Percentiles rank a stretch among this genome's conserved stretches.
Evolutionary conservation across 257 asterid species (phyloP).

Genomic region (Nicotiana otophora): DNA sequence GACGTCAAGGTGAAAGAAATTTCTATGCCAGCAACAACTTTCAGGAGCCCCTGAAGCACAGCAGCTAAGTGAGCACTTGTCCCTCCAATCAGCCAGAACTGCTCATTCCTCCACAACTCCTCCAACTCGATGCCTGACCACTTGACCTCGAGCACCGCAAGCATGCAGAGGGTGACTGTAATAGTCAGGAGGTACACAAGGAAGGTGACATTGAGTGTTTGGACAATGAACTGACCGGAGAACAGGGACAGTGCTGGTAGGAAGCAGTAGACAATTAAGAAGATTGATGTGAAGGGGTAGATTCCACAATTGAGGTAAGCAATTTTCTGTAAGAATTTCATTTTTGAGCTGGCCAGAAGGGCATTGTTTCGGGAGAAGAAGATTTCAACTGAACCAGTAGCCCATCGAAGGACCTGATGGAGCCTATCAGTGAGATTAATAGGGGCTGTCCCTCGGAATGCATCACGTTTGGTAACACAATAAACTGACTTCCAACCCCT

Average conservation of each 20-base stretch:
- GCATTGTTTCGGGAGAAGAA: slow-evolving; percentile 72
- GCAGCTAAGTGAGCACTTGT: slow-evolving; percentile 76
- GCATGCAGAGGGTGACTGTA: slow-evolving; percentile 51
- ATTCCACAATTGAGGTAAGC: slow-evolving; percentile 69
- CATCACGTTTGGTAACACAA: slow-evolving; percentile 67
- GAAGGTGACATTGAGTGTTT: slow-evolving; percentile 57
- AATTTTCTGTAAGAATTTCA: slow-evolving; percentile 56
- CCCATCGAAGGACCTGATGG: slow-evolving; percentile 79
- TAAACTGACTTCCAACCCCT: slow-evolving; percentile 68
- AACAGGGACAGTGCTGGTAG: slow-evolving; percentile 65
- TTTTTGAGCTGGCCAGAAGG: slow-evolving; percentile 45
- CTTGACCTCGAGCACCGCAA: slow-evolving; percentile 64
- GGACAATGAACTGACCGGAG: slow-evolving; percentile 73
- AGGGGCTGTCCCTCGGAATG: slow-evolving; percentile 76
- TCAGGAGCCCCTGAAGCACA: slow-evolving; percentile 58
- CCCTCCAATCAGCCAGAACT: slow-evolving; percentile 68
- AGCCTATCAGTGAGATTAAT: slow-evolving; percentile 70
- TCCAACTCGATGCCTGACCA: slow-evolving; percentile 70
- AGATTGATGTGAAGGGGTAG: slow-evolving; percentile 61
- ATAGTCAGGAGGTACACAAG: slow-evolving; percentile 47
- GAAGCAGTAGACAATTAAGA: slow-evolving; percentile 60
- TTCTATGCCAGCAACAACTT: slow-evolving; percentile 61
- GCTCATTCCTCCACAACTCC: slow-evolving; percentile 77
- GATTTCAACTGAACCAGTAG: slow-evolving; percentile 74
- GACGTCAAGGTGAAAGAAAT: slow-evolving; percentile 69